These are phyloP conservation scores for Martiniozyma abietophila DNA, from an alignment of 805 yeast genomes.

Conservation along the genomic window DNA sequence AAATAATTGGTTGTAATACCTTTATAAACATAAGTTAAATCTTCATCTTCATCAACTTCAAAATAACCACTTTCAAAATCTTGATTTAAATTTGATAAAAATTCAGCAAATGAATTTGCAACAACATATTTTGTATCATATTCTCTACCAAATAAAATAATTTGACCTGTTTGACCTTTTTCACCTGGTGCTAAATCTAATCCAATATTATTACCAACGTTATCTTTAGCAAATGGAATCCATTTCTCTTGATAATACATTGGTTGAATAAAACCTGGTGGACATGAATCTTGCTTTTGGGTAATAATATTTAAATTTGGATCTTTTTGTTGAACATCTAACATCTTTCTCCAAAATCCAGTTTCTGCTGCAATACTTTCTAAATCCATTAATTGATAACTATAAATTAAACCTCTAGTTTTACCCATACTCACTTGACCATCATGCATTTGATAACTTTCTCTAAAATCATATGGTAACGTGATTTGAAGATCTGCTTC, in stretches of 20 bases:
- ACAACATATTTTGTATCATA: constrained; percentile 83
- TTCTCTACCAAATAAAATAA: constrained; percentile 88
- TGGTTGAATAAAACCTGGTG: constrained; percentile 63
- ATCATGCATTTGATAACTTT: constrained; percentile 73
- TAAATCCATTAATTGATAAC: constrained; percentile 67
- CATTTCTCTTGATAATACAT: constrained; percentile 85
- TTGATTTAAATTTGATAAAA: constrained; percentile 70
- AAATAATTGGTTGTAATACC: constrained; percentile 46
- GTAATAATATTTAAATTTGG: constrained; percentile 13
- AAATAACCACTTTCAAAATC: constrained; percentile 82
- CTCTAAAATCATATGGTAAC: constrained; percentile 76
- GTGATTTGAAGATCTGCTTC: constrained; percentile 70
- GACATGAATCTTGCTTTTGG: constrained; percentile 51
- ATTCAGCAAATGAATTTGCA: constrained; percentile 86
- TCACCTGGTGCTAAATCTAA: constrained; percentile 80
- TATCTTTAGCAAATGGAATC: constrained; percentile 88
- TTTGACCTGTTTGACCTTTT: constrained; percentile 79
- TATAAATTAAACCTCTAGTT: constrained; percentile 71
- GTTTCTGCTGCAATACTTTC: constrained; percentile 78
- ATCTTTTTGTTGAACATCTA: constrained; percentile 17
- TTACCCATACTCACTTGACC: constrained; percentile 81
- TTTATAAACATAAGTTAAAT: constrained; percentile 30
- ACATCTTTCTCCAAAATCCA: constrained; percentile 74
- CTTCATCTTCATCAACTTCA: constrained; percentile 57
- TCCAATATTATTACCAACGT: constrained; percentile 85